These are phyloP conservation scores for Aspergillus unguis DNA, from an alignment of 2,329 filamentous ascomycete genomes.

Conservation along the genomic window DNA sequence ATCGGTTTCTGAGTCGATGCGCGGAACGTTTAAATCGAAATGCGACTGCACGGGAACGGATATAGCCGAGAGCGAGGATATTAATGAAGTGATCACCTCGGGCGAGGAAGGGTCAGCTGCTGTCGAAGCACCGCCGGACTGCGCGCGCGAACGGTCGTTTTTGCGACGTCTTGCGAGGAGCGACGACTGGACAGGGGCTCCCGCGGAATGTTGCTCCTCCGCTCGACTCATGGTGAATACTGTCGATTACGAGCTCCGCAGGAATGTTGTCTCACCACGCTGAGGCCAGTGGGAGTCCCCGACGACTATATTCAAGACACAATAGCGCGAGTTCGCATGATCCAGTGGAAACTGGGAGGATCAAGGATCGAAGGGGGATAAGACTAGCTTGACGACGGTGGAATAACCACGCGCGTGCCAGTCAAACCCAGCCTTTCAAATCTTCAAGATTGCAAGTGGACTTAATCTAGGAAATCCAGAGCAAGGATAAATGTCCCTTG, in stretches of 20 bases:
- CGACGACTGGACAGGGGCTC: slow-evolving; percentile 27
- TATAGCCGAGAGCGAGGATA: slow-evolving; percentile 59
- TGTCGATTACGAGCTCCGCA: slow-evolving; percentile 21
- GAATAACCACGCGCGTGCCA: slow-evolving; percentile 19
- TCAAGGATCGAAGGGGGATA: slow-evolving; percentile 14
- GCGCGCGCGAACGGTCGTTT: slow-evolving; percentile 35
- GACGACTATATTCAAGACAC: slow-evolving; percentile 25
- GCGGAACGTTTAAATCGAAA: slow-evolving; percentile 58
- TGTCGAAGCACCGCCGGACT: slow-evolving; percentile 28
- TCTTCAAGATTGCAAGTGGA: not conserved
- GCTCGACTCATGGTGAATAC: slow-evolving; percentile 32
- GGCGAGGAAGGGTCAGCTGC: slow-evolving; percentile 44
- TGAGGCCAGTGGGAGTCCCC: slow-evolving; percentile 16
- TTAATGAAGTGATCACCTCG: slow-evolving; percentile 57
- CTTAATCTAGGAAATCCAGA: slow-evolving; percentile 9
- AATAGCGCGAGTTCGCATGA: slow-evolving; percentile 28
- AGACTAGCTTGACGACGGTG: slow-evolving; percentile 16
- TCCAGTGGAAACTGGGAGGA: slow-evolving; percentile 22
- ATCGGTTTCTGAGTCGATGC: slow-evolving; percentile 41
- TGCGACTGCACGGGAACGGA: slow-evolving; percentile 64
- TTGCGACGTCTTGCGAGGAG: slow-evolving; percentile 46
- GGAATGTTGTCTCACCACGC: slow-evolving; percentile 11
- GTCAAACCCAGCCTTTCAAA: not conserved
- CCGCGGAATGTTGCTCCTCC: slow-evolving; percentile 22
- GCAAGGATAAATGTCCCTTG: slow-evolving; percentile 16